phyloP scores from a whole-genome alignment of 1,139 yeast genomes.

The Candida sp. region DNA sequence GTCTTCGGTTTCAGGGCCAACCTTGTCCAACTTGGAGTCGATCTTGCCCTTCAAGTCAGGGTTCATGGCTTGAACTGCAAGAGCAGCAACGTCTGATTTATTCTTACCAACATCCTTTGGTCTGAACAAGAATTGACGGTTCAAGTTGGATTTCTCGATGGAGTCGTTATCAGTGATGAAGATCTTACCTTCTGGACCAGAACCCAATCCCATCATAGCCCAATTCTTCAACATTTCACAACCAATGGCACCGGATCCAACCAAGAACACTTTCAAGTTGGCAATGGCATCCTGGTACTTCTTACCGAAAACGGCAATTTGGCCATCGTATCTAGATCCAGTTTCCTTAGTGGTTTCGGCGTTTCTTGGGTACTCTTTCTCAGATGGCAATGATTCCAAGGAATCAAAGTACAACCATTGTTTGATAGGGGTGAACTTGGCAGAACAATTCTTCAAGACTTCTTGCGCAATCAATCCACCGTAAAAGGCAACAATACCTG shows the following conservation, averaged over 20 bases:
- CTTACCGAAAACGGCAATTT: conserved; percentile 92
- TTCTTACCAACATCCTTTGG: conserved; percentile 92
- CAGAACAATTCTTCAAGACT: conserved; percentile 92
- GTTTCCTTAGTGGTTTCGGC: conserved; percentile 76
- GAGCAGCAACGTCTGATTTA: conserved; percentile 91
- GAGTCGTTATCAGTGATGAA: conserved; percentile 92
- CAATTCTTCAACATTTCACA: conserved; percentile 99
- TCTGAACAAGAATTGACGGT: conserved; percentile 95
- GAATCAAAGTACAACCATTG: conserved; percentile 96
- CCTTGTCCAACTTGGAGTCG: conserved; percentile 80
- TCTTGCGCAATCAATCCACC: conserved; percentile 99
- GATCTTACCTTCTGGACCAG: conserved; percentile 89
- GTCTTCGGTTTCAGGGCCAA: conserved; percentile 91
- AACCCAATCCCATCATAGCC: conserved; percentile 96
- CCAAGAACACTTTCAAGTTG: conserved; percentile 84
- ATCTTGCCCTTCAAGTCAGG: conserved; percentile 83
- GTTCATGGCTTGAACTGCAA: conserved; percentile 84
- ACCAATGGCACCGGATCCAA: conserved; percentile 99
- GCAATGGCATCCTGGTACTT: conserved; percentile 74
- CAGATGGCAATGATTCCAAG: conserved; percentile 82
- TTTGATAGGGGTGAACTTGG: conserved; percentile 89
- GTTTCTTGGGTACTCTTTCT: conserved; percentile 59
- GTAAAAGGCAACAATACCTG: conserved; percentile 86
- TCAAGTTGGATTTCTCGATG: conserved; percentile 93
- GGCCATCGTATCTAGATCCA: conserved; percentile 87